Percentiles rank a stretch among this genome's conserved stretches.
phyloP scores from a whole-genome alignment of 116 monocot species.

The Phalaenopsis hybrid region DNA sequence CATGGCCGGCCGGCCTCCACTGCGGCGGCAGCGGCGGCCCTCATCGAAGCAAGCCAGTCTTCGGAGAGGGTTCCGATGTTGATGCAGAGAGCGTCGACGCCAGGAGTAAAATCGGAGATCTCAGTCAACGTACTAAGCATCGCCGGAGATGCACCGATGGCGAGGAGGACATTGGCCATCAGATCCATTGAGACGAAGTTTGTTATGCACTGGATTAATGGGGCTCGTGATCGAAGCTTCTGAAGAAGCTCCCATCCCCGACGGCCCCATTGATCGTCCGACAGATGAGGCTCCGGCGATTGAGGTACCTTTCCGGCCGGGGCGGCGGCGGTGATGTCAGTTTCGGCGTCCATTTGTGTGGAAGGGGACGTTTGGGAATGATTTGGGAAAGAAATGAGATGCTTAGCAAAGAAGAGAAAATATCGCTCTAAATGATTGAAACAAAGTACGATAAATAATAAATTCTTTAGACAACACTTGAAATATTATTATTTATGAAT shows the following conservation, averaged over 20 bases:
- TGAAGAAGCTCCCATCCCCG: slow-evolving; percentile 44
- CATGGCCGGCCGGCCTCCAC: slow-evolving; percentile 34
- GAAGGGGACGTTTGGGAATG: background rate
- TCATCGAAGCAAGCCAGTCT: slow-evolving; percentile 63
- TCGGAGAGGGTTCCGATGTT: slow-evolving; percentile 70
- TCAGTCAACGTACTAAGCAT: slow-evolving; percentile 72
- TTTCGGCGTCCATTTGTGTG: background rate
- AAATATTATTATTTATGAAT: no score
- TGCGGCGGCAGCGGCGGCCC: slow-evolving; percentile 48
- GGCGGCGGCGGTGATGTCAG: background rate
- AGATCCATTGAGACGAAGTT: slow-evolving; percentile 91
- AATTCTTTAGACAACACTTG: no score
- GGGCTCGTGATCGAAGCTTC: slow-evolving; percentile 37
- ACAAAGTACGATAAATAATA: no score
- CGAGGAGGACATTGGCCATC: slow-evolving; percentile 69
- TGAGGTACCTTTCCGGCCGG: background rate
- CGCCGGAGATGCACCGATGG: slow-evolving; percentile 76
- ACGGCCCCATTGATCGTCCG: slow-evolving; percentile 23
- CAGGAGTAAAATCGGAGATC: slow-evolving; percentile 58
- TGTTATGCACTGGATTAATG: slow-evolving; percentile 86
- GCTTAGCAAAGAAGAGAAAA: no score
- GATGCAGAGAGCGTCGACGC: slow-evolving; percentile 43
- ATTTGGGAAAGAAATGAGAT: no score
- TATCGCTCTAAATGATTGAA: no score
- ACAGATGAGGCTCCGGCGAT: background rate